Percentiles rank a stretch among this genome's conserved stretches.
Conservation (phyloP, 495 filamentous ascomycete species). For the Aspergillus kassunensis region DNA sequence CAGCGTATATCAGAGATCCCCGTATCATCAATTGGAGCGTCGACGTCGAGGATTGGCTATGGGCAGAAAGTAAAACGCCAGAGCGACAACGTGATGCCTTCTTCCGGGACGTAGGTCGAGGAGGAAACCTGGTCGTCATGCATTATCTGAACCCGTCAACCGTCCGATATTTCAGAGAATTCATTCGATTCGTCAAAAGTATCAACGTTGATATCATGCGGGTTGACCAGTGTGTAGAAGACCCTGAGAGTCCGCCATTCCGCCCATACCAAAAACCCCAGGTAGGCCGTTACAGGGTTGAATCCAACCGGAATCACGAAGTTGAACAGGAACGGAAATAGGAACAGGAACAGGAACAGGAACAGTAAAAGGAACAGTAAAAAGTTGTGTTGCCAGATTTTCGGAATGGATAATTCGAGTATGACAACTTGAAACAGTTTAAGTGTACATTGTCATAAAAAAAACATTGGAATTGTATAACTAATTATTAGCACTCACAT, state of each 20-base stretch:
- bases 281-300: background rate
- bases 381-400: background rate
- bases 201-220: constrained; percentile 69
- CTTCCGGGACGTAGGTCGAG: constrained; percentile 57
- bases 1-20: constrained; percentile 44
- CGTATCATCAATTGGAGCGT: constrained; percentile 71
- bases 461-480: constrained; percentile 2
- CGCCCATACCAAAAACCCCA: background rate
- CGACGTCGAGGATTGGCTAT: constrained; percentile 77
- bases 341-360: no score
- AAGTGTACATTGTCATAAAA: background rate
- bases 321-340: no score
- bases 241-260: constrained; percentile 49
- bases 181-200: constrained; percentile 64
- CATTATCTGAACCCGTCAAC: constrained; percentile 70
- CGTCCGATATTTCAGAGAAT: constrained; percentile 61
- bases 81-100: constrained; percentile 75
- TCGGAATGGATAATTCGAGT: no score
- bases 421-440: no score
- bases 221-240: constrained; percentile 75
- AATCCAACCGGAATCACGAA: background rate
- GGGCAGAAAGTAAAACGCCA: constrained; percentile 60
- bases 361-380: no score
- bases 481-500: constrained; percentile 3
- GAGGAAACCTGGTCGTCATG: constrained; percentile 73